Conservation (phyloP, 768 basidiomycete genomes). For the Mycena crocata region DNA sequence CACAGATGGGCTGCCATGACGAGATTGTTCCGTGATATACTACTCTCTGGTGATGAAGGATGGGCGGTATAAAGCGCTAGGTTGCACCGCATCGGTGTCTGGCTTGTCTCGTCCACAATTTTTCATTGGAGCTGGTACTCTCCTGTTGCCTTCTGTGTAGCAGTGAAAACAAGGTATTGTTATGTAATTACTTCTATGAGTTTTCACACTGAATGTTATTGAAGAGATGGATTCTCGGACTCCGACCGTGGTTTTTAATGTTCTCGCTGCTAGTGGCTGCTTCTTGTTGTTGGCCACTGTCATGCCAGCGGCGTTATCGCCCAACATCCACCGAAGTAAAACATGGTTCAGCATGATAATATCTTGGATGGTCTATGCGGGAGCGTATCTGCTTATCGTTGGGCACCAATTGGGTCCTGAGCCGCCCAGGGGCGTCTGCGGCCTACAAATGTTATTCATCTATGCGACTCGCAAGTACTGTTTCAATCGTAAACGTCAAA, state of each 20-base stretch:
- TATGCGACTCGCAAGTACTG: conserved; percentile 22
- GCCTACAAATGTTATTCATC: conserved; percentile 15
- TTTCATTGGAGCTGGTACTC: too few relatives aligned
- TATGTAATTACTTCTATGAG: too few relatives aligned
- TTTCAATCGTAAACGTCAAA: not conserved
- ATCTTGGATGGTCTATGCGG: conserved; percentile 14
- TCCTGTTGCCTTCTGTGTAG: too few relatives aligned
- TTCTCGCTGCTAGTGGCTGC: not conserved
- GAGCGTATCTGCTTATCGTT: conserved; percentile 15
- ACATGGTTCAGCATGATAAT: conserved; percentile 24
- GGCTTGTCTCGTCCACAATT: too few relatives aligned
- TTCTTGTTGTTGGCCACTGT: not conserved
- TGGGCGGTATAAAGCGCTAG: too few relatives aligned
- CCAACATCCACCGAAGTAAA: conserved; percentile 11
- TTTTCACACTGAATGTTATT: too few relatives aligned
- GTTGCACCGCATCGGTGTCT: too few relatives aligned
- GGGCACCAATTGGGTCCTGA: conserved; percentile 15
- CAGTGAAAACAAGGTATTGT: too few relatives aligned
- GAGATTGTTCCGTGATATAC: not conserved
- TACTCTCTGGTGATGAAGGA: too few relatives aligned
- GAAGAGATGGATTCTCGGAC: conserved; percentile 13
- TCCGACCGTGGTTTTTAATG: conserved; percentile 6
- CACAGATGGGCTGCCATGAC: not conserved
- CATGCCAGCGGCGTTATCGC: not conserved
- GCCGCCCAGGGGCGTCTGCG: conserved; percentile 13